Conservation (phyloP, 768 basidiomycete genomes). For the Lyophyllum semitale region DNA sequence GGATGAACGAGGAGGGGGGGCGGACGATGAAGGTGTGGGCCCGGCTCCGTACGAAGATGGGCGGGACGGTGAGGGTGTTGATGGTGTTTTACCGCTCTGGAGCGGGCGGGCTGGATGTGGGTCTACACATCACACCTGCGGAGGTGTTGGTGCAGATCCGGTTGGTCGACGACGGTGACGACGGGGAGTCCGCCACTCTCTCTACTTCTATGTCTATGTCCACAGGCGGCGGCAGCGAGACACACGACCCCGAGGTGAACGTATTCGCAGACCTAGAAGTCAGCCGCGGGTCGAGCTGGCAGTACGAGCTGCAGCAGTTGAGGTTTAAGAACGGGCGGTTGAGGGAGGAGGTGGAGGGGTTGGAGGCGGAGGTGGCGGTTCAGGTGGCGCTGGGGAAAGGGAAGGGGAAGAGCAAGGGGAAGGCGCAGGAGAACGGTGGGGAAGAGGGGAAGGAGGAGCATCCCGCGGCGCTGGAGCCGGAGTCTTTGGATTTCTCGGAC, state of each 20-base stretch:
- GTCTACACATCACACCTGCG: slow-evolving; percentile 31
- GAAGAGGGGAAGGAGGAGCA: not conserved
- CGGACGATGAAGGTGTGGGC: slow-evolving; percentile 29
- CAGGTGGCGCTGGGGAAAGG: not conserved
- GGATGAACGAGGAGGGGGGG: slow-evolving; percentile 16
- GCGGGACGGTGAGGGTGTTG: slow-evolving; percentile 20
- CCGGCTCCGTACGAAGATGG: slow-evolving; percentile 41
- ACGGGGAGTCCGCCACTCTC: too few species aligned
- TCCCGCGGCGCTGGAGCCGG: not conserved
- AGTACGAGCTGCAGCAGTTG: slow-evolving; percentile 88
- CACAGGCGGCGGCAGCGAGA: too few species aligned
- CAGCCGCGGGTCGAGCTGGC: slow-evolving; percentile 79
- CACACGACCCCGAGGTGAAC: slow-evolving; percentile 28
- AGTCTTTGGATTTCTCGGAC: not conserved
- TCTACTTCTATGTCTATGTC: too few species aligned
- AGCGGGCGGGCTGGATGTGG: slow-evolving; percentile 9
- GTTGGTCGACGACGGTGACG: slow-evolving; percentile 21
- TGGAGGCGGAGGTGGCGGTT: slow-evolving; percentile 25
- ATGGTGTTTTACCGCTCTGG: slow-evolving; percentile 33
- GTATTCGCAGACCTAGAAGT: slow-evolving; percentile 77
- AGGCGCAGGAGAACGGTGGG: not conserved
- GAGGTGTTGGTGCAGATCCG: slow-evolving; percentile 41
- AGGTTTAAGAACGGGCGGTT: slow-evolving; percentile 69
- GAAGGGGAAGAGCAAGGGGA: too few species aligned
- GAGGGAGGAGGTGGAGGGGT: slow-evolving; percentile 48